Evolutionary conservation across 805 yeast species (phyloP).

Genomic region (Kluyveromyces wickerhamii): DNA sequence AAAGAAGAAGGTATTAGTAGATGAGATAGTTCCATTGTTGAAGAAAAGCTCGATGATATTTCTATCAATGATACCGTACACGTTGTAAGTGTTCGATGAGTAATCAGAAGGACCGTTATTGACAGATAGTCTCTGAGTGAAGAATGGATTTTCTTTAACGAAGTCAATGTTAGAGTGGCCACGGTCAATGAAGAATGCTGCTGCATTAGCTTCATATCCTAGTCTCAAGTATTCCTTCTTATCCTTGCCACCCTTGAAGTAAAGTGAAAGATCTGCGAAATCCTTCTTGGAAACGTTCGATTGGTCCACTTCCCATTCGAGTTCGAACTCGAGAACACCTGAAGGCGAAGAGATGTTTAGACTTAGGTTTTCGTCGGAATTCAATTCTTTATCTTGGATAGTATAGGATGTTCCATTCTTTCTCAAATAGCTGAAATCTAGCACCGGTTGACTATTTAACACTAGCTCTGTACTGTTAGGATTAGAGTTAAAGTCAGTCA

Average conservation of each 20-base stretch:
- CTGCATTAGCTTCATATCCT: constrained; percentile 22
- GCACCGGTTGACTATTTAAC: constrained; percentile 23
- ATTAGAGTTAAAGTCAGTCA: constrained; percentile 22
- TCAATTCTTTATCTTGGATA: constrained; percentile 5
- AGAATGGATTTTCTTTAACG: constrained; percentile 20
- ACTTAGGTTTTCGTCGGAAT: constrained; percentile 1
- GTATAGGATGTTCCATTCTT: constrained; percentile 5
- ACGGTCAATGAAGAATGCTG: constrained; percentile 25
- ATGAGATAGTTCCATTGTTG: constrained; percentile 24
- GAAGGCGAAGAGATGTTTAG: constrained; percentile 10
- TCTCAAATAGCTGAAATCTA: constrained; percentile 7
- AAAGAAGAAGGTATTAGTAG: constrained; percentile 28
- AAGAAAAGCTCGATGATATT: constrained; percentile 28
- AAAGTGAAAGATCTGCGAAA: constrained; percentile 15
- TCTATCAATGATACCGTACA: constrained; percentile 27
- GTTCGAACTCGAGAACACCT: constrained; percentile 22
- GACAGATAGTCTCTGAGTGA: constrained; percentile 21
- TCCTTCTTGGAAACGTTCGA: constrained; percentile 7
- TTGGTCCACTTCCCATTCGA: constrained; percentile 17
- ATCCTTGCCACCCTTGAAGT: constrained; percentile 13
- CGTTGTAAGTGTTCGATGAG: constrained; percentile 15
- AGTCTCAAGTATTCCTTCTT: constrained; percentile 17
- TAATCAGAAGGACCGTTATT: constrained; percentile 16
- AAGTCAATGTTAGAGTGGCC: constrained; percentile 18
- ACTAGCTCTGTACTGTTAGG: constrained; percentile 17